These are phyloP conservation scores for Salix arbutifolia DNA, from an alignment of 345 rosid species.

Conservation along the genomic window DNA sequence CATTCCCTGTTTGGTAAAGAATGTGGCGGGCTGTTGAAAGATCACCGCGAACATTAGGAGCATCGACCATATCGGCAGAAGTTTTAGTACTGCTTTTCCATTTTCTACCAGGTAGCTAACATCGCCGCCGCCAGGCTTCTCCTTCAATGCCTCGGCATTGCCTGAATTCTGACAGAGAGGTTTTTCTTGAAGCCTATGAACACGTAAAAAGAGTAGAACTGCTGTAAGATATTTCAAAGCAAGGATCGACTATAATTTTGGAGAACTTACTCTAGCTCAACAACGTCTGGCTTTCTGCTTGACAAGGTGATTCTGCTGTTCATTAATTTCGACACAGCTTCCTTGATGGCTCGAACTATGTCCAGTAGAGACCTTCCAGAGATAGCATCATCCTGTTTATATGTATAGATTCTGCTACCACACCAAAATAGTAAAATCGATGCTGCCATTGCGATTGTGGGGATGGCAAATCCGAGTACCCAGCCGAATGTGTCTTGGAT, in stretches of 20 bases:
- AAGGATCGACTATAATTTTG: not conserved
- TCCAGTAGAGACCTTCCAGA: constrained; percentile 22
- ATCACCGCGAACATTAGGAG: constrained; percentile 86
- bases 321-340: constrained; percentile 20
- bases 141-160: constrained; percentile 5
- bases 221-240: not conserved
- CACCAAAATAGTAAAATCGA: constrained; percentile 48
- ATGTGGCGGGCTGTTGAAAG: constrained; percentile 82
- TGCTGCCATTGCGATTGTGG: constrained; percentile 61
- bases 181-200: constrained; percentile 65
- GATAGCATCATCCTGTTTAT: constrained; percentile 23
- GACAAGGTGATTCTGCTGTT: constrained; percentile 37
- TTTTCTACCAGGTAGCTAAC: constrained; percentile 31
- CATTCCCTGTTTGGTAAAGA: constrained; percentile 91
- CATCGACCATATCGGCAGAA: constrained; percentile 85
- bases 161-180: constrained; percentile 50
- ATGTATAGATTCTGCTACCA: constrained; percentile 52
- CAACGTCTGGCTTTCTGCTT: constrained; percentile 33
- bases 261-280: constrained; percentile 76
- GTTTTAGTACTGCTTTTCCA: constrained; percentile 41
- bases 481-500: constrained; percentile 88
- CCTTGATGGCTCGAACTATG: constrained; percentile 36
- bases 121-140: constrained; percentile 17
- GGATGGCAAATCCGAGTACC: constrained; percentile 86
- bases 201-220: not conserved